Percentiles rank a stretch among this genome's conserved stretches.
Conservation (phyloP, 2,329 filamentous ascomycete species). For the Scedosporium dehoogii region DNA sequence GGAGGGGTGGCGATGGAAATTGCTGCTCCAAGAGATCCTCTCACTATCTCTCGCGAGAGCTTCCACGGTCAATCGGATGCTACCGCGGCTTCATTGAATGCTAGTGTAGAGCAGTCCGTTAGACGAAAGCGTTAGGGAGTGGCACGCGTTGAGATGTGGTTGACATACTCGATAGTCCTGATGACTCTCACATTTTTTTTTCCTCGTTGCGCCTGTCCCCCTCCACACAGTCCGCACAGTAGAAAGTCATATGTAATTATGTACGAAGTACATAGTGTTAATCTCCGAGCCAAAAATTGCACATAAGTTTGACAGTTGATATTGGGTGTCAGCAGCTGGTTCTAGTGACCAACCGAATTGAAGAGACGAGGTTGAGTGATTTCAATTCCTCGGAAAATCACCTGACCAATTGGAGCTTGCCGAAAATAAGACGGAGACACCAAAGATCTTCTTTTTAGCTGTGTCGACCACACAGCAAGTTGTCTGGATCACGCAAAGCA, state of each 20-base stretch:
- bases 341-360: neutral
- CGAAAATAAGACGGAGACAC: conserved; percentile 8
- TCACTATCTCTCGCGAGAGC: conserved; percentile 64
- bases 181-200: neutral
- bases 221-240: neutral
- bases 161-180: neutral
- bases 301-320: neutral
- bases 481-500: conserved; percentile 7
- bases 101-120: conserved; percentile 10
- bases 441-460: conserved; percentile 7
- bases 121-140: neutral
- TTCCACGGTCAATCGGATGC: conserved; percentile 41
- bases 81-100: conserved; percentile 54
- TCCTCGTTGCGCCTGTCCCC: neutral
- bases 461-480: conserved; percentile 5
- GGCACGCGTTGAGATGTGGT: neutral
- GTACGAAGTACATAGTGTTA: neutral
- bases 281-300: no score
- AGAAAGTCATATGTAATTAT: neutral
- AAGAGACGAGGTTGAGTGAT: neutral
- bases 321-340: neutral
- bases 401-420: conserved; percentile 8
- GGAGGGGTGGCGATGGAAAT: conserved; percentile 17
- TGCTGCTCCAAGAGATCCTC: conserved; percentile 65
- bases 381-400: conserved; percentile 7